A percentile compares a stretch with the other conserved stretches of the same genome.
Conservation (phyloP, 352 stramenopile genomes). For the Phytophthora pluvialis region DNA sequence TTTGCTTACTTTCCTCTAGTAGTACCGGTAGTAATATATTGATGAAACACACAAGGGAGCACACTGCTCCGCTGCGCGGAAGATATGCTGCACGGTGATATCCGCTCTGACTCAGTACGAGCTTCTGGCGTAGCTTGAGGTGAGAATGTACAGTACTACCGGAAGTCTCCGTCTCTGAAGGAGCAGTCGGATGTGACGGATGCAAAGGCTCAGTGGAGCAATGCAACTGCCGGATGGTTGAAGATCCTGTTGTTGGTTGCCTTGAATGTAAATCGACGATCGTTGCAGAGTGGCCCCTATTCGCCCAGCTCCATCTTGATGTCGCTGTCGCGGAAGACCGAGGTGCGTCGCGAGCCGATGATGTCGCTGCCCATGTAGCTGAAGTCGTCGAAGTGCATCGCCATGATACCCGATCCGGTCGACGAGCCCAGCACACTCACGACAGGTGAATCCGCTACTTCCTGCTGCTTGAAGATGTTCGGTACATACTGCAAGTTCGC, state of each 20-base stretch:
- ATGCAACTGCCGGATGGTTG: conserved; percentile 36
- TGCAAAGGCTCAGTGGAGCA: conserved; percentile 18
- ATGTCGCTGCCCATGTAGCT: conserved; percentile 90
- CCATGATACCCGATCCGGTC: conserved; percentile 59
- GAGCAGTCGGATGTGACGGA: background rate
- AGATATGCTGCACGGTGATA: conserved; percentile 29
- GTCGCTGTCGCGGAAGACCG: conserved; percentile 84
- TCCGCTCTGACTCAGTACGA: conserved; percentile 17
- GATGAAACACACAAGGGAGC: conserved; percentile 23
- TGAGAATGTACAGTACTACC: conserved; percentile 5
- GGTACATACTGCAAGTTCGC: conserved; percentile 81
- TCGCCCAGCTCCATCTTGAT: conserved; percentile 87
- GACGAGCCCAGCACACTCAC: conserved; percentile 53
- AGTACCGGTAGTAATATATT: conserved; percentile 16
- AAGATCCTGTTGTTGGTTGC: conserved; percentile 11
- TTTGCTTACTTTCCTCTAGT: conserved; percentile 34
- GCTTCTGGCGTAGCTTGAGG: conserved; percentile 19
- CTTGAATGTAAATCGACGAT: conserved; percentile 8
- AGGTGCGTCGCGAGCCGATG: conserved; percentile 82
- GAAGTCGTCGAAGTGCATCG: conserved; percentile 90
- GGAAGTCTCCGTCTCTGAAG: conserved; percentile 7
- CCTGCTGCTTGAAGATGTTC: conserved; percentile 83
- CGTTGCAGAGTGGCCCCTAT: conserved; percentile 22
- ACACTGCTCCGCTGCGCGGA: conserved; percentile 7
- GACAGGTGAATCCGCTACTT: conserved; percentile 82